Conservation (phyloP, 768 basidiomycete species). For the Cyathus striatus region DNA sequence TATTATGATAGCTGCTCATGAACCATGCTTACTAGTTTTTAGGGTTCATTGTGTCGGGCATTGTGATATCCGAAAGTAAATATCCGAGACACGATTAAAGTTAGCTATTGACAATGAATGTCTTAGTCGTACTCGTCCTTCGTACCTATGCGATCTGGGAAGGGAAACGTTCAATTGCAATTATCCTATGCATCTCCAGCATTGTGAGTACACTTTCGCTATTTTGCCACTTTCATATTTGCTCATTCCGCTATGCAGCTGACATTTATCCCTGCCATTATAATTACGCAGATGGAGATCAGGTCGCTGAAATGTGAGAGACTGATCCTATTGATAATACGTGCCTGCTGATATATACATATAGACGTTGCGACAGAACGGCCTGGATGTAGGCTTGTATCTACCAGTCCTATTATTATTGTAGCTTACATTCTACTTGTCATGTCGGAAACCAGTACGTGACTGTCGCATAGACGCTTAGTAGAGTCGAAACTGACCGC, state of each 20-base stretch:
- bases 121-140: conserved; percentile 31
- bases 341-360: neutral
- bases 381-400: conserved; percentile 24
- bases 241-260: conserved; percentile 11
- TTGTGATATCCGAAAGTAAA: conserved; percentile 30
- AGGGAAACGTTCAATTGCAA: conserved; percentile 24
- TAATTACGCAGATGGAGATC: conserved; percentile 26
- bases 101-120: neutral
- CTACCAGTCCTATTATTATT: conserved; percentile 31
- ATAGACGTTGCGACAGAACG: conserved; percentile 13
- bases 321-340: neutral
- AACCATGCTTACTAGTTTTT: neutral
- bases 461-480: neutral
- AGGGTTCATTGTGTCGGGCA: conserved; percentile 30
- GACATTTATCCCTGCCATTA: conserved; percentile 23
- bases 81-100: neutral
- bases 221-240: neutral
- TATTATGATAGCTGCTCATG: neutral
- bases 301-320: conserved; percentile 27
- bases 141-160: conserved; percentile 43
- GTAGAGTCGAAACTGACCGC: neutral
- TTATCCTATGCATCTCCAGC: conserved; percentile 22
- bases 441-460: conserved; percentile 34
- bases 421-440: conserved; percentile 31
- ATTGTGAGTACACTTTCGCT: conserved; percentile 6